Evolutionary conservation across 2,329 filamentous ascomycete genomes (phyloP).

Genomic region (Neonectria ditissima): DNA sequence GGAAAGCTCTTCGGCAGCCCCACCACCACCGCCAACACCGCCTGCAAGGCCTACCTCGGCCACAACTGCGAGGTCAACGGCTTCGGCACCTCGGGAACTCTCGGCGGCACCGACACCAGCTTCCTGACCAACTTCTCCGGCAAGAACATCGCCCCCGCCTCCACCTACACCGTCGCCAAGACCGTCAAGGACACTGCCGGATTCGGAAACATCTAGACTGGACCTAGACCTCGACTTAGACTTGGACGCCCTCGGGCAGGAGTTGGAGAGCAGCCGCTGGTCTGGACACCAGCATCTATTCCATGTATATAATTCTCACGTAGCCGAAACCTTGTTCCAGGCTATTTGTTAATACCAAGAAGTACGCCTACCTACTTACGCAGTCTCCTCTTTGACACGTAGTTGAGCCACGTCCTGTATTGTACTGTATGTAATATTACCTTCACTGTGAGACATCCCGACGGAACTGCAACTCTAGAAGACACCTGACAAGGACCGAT

Average conservation of each 20-base stretch:
- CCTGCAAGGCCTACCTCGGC: slow-evolving; percentile 60
- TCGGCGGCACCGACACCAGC: slow-evolving; percentile 56
- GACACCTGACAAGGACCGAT: slow-evolving; percentile 22
- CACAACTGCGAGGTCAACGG: slow-evolving; percentile 64
- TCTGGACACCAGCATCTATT: slow-evolving; percentile 17
- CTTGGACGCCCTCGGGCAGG: no score
- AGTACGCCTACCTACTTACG: slow-evolving; percentile 1
- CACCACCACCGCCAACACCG: slow-evolving; percentile 50
- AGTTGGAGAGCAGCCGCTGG: slow-evolving; percentile 1
- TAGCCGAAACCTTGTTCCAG: slow-evolving; percentile 3
- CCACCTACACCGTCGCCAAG: slow-evolving; percentile 49
- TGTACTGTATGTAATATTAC: neutral
- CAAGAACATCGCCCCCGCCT: slow-evolving; percentile 63
- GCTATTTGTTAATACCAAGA: slow-evolving; percentile 11
- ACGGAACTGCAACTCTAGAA: slow-evolving; percentile 20
- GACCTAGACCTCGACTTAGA: no score
- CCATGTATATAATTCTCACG: slow-evolving; percentile 20
- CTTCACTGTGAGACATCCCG: slow-evolving; percentile 1
- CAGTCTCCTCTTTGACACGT: no score
- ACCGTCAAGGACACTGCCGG: slow-evolving; percentile 57
- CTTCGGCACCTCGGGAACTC: slow-evolving; percentile 55
- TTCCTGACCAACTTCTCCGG: slow-evolving; percentile 64
- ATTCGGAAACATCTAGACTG: slow-evolving; percentile 56
- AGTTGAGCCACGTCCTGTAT: no score
- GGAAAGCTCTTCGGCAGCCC: slow-evolving; percentile 51